These are phyloP conservation scores for Malus asiatica DNA, from an alignment of 306 rosid species.

Conservation along the genomic window DNA sequence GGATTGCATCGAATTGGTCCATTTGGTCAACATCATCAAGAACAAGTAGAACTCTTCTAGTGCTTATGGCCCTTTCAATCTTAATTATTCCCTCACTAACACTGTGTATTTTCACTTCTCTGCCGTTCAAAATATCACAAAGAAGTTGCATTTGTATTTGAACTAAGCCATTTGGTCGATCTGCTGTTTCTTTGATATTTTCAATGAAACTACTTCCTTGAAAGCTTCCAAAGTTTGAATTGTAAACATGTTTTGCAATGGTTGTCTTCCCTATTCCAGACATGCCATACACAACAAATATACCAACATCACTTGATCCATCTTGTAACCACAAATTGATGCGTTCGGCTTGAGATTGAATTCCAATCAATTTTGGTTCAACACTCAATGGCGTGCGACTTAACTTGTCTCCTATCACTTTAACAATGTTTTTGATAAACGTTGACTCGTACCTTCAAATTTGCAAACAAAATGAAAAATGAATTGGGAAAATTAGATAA, in stretches of 20 bases:
- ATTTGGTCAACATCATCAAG: background rate
- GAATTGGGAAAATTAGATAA: background rate
- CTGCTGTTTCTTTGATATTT: background rate
- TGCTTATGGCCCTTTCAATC: background rate
- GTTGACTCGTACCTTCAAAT: too few species aligned
- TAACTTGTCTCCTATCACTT: too few species aligned
- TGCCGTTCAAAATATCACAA: too few species aligned
- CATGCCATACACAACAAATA: background rate
- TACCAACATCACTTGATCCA: too few species aligned
- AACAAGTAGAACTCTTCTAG: background rate
- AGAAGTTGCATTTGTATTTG: too few species aligned
- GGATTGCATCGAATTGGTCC: background rate
- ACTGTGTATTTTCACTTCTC: background rate
- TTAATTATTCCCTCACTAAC: background rate
- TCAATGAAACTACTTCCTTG: background rate
- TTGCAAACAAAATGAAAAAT: too few species aligned
- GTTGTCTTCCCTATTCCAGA: background rate
- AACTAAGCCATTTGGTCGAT: background rate
- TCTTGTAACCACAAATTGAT: too few species aligned
- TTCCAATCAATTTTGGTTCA: too few species aligned
- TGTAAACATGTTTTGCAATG: background rate
- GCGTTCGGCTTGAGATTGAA: too few species aligned
- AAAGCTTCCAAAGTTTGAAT: background rate
- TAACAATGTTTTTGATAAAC: too few species aligned
- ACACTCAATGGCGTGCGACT: too few species aligned